Conservation (phyloP, 1,284 basidiomycete species). For the Trametes polyzona region DNA sequence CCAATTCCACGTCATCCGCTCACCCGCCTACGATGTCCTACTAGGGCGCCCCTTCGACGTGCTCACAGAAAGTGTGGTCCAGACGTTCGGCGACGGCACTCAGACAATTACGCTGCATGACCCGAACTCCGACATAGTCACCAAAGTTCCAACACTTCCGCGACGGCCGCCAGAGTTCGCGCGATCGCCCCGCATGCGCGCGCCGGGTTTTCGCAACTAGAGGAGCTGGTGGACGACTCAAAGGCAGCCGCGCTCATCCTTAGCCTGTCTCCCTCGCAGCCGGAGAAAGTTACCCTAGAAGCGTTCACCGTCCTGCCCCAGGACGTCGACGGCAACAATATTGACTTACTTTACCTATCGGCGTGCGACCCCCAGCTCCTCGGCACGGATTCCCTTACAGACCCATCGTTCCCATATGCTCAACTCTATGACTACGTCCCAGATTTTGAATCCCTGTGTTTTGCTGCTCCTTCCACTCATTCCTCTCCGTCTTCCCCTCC, state of each 20-base stretch:
- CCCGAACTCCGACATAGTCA: conserved; percentile 26
- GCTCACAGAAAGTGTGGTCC: no score
- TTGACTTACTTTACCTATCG: conserved; percentile 13
- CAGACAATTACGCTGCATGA: conserved; percentile 31
- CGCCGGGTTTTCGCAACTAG: conserved; percentile 4
- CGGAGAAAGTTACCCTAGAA: background rate
- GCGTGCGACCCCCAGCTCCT: conserved; percentile 1
- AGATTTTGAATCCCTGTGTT: background rate
- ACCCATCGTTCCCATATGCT: conserved; percentile 8
- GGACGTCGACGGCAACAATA: background rate
- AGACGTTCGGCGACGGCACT: no score
- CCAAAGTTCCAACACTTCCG: conserved; percentile 29
- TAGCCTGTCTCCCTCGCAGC: background rate
- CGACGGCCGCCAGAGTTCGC: conserved; percentile 7
- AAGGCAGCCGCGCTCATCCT: conserved; percentile 3
- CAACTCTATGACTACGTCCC: background rate
- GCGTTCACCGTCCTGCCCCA: background rate
- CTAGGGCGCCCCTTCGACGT: no score
- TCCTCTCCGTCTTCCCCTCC: background rate
- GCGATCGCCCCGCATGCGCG: background rate
- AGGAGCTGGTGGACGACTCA: conserved; percentile 5
- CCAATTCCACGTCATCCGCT: no score
- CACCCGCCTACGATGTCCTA: no score
- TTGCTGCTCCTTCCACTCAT: background rate
- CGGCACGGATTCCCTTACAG: conserved; percentile 1